phyloP scores from a whole-genome alignment of 371 early-diverging fungal genomes.

The Homolaphlyctis polyrhiza region DNA sequence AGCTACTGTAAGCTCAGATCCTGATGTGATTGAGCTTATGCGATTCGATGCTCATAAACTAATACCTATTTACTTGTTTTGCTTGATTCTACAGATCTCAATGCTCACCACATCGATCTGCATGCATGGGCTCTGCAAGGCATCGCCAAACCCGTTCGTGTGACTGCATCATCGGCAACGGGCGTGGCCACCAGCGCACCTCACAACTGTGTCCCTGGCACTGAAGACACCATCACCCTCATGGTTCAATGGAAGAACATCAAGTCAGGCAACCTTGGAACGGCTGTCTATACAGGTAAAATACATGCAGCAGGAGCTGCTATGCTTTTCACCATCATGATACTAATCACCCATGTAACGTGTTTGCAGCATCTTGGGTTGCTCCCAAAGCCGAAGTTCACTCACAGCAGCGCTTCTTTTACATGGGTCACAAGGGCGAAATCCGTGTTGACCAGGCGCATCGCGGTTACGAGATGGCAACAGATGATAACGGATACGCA shows the following conservation, averaged over 20 bases:
- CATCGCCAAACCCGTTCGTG: slow-evolving; percentile 31
- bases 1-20: slow-evolving; percentile 12
- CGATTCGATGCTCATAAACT: neutral
- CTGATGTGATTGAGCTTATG: neutral
- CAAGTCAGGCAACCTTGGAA: slow-evolving; percentile 20
- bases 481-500: slow-evolving; percentile 26
- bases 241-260: slow-evolving; percentile 30
- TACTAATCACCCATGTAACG: too few relatives aligned
- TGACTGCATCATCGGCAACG: slow-evolving; percentile 33
- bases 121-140: slow-evolving; percentile 40
- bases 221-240: slow-evolving; percentile 51
- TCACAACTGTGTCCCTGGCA: slow-evolving; percentile 26
- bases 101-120: slow-evolving; percentile 51
- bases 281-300: slow-evolving; percentile 41
- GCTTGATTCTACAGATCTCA: slow-evolving; percentile 25
- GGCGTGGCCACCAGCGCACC: slow-evolving; percentile 40
- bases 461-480: slow-evolving; percentile 44
- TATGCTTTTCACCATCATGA: too few relatives aligned
- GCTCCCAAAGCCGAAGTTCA: slow-evolving; percentile 50
- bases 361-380: slow-evolving; percentile 38
- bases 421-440: slow-evolving; percentile 42
- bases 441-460: slow-evolving; percentile 50
- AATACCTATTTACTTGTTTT: slow-evolving; percentile 11
- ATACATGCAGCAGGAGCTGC: slow-evolving; percentile 6
- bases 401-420: slow-evolving; percentile 49